These are phyloP conservation scores for Flaveria trinervia DNA, from an alignment of 129 eudicot species.

Conservation along the genomic window DNA sequence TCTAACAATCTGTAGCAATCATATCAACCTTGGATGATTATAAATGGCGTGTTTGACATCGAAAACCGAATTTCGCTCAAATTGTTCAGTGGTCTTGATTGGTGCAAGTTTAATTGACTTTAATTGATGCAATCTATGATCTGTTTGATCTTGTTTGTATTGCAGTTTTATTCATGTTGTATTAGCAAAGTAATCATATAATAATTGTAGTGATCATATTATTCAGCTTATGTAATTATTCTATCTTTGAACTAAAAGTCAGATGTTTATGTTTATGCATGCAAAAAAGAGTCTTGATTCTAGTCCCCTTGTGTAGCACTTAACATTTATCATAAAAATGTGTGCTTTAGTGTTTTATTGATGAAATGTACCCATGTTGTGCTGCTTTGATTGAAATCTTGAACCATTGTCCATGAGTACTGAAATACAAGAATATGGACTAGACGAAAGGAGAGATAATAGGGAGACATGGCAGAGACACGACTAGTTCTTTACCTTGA, in stretches of 20 bases:
- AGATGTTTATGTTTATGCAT: conserved; percentile 17
- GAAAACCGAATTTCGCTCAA: background rate
- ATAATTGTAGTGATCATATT: too few relatives aligned
- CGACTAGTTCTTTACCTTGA: background rate
- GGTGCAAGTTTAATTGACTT: background rate
- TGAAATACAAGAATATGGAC: background rate
- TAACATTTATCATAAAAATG: background rate
- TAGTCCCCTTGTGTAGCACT: background rate
- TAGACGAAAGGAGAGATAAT: background rate
- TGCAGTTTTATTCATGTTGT: background rate
- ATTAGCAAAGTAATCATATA: conserved; percentile 7
- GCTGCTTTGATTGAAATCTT: background rate
- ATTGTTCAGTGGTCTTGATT: conserved; percentile 2
- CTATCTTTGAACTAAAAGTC: background rate
- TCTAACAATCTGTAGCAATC: background rate
- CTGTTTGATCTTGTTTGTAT: background rate
- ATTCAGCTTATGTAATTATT: too few relatives aligned
- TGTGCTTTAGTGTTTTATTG: conserved; percentile 10
- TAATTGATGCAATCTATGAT: background rate
- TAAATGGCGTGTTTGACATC: background rate
- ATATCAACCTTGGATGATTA: background rate
- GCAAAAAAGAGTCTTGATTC: background rate
- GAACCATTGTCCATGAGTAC: background rate
- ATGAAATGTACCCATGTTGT: background rate
- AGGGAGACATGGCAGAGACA: background rate